Evolutionary conservation across 1,284 basidiomycete genomes (phyloP).

Genomic region (Pseudozyma tsukubaensis): DNA sequence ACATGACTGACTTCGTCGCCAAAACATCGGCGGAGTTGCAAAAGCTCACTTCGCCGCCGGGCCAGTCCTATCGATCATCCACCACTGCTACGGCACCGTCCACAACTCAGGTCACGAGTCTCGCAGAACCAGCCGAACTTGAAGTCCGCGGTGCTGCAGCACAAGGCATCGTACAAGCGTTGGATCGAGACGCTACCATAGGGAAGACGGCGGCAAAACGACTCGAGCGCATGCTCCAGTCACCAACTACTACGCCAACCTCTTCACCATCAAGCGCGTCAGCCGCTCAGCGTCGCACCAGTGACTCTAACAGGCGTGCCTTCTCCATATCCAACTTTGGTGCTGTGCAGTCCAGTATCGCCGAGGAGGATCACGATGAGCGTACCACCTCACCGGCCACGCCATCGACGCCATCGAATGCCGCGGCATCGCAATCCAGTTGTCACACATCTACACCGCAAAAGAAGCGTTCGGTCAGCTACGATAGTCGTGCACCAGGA

Average conservation of each 20-base stretch:
- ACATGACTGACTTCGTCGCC: conserved; percentile 43
- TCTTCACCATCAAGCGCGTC: conserved; percentile 22
- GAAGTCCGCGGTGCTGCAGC: conserved; percentile 24
- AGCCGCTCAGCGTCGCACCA: conserved; percentile 11
- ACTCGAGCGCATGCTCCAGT: conserved; percentile 52
- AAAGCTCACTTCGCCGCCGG: conserved; percentile 15
- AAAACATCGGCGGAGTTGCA: conserved; percentile 33
- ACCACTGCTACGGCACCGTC: conserved; percentile 9
- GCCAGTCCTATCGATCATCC: neutral
- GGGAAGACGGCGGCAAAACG: conserved; percentile 58
- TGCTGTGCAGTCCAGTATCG: conserved; percentile 30
- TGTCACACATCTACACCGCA: conserved; percentile 20
- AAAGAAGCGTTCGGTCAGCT: conserved; percentile 46
- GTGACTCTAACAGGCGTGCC: conserved; percentile 16
- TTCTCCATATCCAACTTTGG: conserved; percentile 43
- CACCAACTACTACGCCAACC: conserved; percentile 15
- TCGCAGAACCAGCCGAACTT: conserved; percentile 30
- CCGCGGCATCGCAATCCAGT: neutral
- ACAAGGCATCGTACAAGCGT: conserved; percentile 43
- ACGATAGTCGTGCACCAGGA: conserved; percentile 24
- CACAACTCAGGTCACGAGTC: conserved; percentile 13
- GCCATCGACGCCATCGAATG: neutral
- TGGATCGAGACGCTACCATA: conserved; percentile 53
- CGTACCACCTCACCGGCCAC: neutral
- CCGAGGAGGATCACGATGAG: conserved; percentile 22